Evolutionary conservation across 306 rosid species (phyloP), one percentile per base, ranked within the genome.

Genomic region (Oemleria cerasiformis): DNA sequence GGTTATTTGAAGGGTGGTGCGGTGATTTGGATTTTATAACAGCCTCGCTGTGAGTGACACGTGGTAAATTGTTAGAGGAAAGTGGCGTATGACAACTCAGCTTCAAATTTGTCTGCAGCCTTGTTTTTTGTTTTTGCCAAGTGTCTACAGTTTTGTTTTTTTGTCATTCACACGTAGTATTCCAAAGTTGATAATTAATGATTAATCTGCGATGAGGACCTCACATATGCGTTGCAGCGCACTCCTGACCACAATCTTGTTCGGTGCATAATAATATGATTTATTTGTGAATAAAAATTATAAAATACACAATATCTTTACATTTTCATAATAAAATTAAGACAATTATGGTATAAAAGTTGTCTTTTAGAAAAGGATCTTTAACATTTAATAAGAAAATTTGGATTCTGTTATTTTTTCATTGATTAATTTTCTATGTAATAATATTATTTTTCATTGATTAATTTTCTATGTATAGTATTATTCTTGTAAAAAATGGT

Each of bases 1-100:
- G 82, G 70, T 75, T 82, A 43, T 78, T 34, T 65, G 71, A 85
- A 69, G 76, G 70, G 83, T 67, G 63, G n/a, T 48, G 51, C 7
- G 42, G 8, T 75, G 59, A 83, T 77, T 77, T 44, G 81, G 81
- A 81, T 63, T 70, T 76, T 49, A 3, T 3, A 65, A 4, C 17
- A n/a, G 49, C n/a, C 11, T 5, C 2, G 7, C 9, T 25, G 62
- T 4, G 3, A 2, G 3, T 13, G 82, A 48, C 89, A 85, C 88
- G 85, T 85, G 89, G 73, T 75, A 0, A 3, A 0, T 58, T 9
- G 39, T 6, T 13, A 4, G 68, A 5, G 30, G 30, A 60, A 61
- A 34, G 15, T 4, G 19, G 21, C 23, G 2, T 14, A 14, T 15
- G 13, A 45, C 57, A 54, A 12, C 10, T 19, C 2, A 23, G 65